Evolutionary conservation across 2,329 filamentous ascomycete species (phyloP), one percentile per base, ranked within the genome.

Genomic region (Cercospora beticola): DNA sequence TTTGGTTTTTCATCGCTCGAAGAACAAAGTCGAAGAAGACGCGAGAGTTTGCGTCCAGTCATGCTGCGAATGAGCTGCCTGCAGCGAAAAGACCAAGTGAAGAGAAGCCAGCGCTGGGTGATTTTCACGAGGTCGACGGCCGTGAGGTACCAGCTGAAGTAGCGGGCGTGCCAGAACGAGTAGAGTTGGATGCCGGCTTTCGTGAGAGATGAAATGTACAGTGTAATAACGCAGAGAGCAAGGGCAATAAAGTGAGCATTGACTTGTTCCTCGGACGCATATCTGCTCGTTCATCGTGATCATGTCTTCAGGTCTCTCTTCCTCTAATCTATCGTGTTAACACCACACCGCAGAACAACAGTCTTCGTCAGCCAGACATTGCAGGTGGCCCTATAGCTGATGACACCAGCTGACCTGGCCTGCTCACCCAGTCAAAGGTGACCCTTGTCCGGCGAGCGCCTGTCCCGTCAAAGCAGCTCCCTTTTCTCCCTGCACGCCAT

Each of bases 401-500:
- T 59, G 28, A 12, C n/a, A 59, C 30, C 23, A 12, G 49, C 23
- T 28, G 49, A 54, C 49, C 49, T 28, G 49, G 28, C 23, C 5
- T 2, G n/a, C 56, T 59, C 30, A 59, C 28, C 56, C 56, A 23
- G 62, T 36, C 43, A 64, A 5, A 14, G 62, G 40, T 12, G 62
- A 30, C 0, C 62, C 62, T 26, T 64, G 62, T 31, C 62, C 62
- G 16, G 62, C 62, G 12, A 64, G 30, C n/a, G 62, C 62, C 62
- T 64, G 62, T 12, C 62, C 62, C 43, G 62, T 64, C 62, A 64
- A 23, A 28, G 62, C 46, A 54, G 62, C 62, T 16, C 62, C 62
- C 46, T 56, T 56, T 30, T 64, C 49, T 16, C 62, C 62, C 18
- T 64, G 46, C 62, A 64, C 49, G 5, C 62, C 62, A 56, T 64